These are phyloP conservation scores for Xylaria sp. DNA, from an alignment of 2,329 filamentous ascomycete species.

Conservation along the genomic window DNA sequence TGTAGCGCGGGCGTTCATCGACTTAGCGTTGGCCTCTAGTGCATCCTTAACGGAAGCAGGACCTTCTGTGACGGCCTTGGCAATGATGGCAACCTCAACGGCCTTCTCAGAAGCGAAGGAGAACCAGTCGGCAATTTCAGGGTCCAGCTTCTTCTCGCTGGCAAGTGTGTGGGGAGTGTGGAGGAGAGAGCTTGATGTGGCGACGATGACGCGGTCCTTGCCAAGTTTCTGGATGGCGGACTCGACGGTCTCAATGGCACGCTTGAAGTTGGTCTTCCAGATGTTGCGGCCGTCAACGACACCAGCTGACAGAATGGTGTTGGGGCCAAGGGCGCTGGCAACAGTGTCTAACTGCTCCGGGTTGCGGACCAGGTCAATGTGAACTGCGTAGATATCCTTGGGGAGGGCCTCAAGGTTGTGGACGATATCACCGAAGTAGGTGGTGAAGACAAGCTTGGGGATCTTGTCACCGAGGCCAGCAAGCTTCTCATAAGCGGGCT, in stretches of 20 bases:
- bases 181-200: constrained; percentile 95
- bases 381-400: constrained; percentile 80
- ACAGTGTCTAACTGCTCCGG: constrained; percentile 95
- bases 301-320: constrained; percentile 91
- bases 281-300: constrained; percentile 99
- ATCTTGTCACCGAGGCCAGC: constrained; percentile 76
- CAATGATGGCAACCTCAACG: constrained; percentile 85
- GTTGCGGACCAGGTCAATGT: constrained; percentile 96
- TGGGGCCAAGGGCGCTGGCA: constrained; percentile 79
- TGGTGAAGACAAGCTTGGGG: constrained; percentile 88
- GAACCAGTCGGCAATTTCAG: constrained; percentile 97
- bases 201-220: constrained; percentile 95
- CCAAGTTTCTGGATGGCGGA: constrained; percentile 90
- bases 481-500: constrained; percentile 94
- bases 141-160: constrained; percentile 97
- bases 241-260: constrained; percentile 89
- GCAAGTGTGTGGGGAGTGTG: constrained; percentile 98
- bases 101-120: constrained; percentile 97
- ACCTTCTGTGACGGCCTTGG: constrained; percentile 95
- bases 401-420: constrained; percentile 96
- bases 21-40: constrained; percentile 97
- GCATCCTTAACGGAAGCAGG: constrained; percentile 83
- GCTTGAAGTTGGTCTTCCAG: constrained; percentile 99
- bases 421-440: constrained; percentile 99
- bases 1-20: constrained; percentile 85